A percentile compares a stretch with the other conserved stretches of the same genome.
Conservation (phyloP, 2,329 filamentous ascomycete species). For the Alternaria ventricosa region DNA sequence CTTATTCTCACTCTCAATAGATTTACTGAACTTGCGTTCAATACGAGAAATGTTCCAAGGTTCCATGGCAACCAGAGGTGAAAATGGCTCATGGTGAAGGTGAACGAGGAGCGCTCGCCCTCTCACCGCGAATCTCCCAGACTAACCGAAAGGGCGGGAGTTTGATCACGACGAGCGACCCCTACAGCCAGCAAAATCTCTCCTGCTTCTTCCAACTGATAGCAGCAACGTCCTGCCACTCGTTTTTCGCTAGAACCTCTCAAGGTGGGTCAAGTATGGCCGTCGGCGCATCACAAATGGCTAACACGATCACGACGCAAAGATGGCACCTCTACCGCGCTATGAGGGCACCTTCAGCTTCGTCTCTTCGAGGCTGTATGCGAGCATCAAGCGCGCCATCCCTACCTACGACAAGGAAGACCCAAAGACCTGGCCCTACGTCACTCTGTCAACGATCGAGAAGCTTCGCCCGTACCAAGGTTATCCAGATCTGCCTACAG, state of each 20-base stretch:
- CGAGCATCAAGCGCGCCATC: not conserved
- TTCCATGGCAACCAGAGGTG: not conserved
- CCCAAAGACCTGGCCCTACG: constrained; percentile 7
- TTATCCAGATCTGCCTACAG: not conserved
- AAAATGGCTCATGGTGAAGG: not conserved
- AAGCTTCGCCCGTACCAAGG: not conserved
- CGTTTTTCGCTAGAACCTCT: not conserved
- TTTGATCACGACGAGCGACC: not conserved
- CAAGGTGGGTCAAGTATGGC: not conserved
- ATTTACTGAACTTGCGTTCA: not conserved
- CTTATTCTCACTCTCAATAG: fast-evolving
- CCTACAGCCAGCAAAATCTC: fast-evolving
- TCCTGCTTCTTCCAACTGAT: not conserved
- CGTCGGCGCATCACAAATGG: not conserved
- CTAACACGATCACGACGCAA: not conserved
- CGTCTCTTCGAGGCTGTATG: not conserved
- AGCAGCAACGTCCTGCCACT: not conserved
- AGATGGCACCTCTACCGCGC: not conserved
- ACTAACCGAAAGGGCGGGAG: not conserved
- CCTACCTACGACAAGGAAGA: not conserved
- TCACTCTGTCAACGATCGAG: constrained; percentile 4
- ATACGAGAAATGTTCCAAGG: not conserved
- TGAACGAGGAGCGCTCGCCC: not conserved
- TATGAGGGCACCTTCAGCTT: constrained; percentile 9
- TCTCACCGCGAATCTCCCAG: not conserved